A percentile compares a stretch with the other conserved stretches of the same genome.
Conservation (phyloP, 73 alveolate genomes). For the Loxodes magnus region DNA sequence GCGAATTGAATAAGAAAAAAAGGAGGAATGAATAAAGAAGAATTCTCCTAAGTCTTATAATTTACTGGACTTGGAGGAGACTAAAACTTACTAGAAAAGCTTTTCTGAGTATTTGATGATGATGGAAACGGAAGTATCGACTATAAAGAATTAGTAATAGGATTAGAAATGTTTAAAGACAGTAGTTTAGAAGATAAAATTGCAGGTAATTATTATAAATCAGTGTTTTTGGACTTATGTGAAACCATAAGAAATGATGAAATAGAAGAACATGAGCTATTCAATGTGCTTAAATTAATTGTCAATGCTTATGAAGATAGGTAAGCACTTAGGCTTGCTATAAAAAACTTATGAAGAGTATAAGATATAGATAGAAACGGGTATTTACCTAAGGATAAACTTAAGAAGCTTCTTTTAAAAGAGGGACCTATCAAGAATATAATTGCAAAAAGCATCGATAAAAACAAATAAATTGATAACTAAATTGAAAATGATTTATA, state of each 20-base stretch:
- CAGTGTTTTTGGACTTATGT: constrained; percentile 65
- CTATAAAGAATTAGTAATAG: constrained; percentile 59
- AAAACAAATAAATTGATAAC: constrained; percentile 37
- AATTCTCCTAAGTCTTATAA: no score
- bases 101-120: constrained; percentile 63
- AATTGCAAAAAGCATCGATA: constrained; percentile 43
- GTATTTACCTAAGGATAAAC: constrained; percentile 42
- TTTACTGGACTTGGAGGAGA: constrained; percentile 33
- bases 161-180: constrained; percentile 59
- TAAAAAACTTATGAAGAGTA: constrained; percentile 40
- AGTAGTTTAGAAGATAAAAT: constrained; percentile 57
- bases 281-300: constrained; percentile 46
- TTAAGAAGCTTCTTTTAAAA: constrained; percentile 37
- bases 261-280: constrained; percentile 54
- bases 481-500: constrained; percentile 62
- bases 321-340: constrained; percentile 32
- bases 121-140: constrained; percentile 67
- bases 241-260: constrained; percentile 62
- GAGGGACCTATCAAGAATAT: constrained; percentile 29
- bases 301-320: constrained; percentile 49
- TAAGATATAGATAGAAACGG: constrained; percentile 73
- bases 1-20: no score
- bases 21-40: no score
- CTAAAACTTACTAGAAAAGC: constrained; percentile 19
- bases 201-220: constrained; percentile 25